Evolutionary conservation across 2,329 filamentous ascomycete species (phyloP), one percentile per base, ranked within the genome.

Genomic region (Colletotrichum paranaense): DNA sequence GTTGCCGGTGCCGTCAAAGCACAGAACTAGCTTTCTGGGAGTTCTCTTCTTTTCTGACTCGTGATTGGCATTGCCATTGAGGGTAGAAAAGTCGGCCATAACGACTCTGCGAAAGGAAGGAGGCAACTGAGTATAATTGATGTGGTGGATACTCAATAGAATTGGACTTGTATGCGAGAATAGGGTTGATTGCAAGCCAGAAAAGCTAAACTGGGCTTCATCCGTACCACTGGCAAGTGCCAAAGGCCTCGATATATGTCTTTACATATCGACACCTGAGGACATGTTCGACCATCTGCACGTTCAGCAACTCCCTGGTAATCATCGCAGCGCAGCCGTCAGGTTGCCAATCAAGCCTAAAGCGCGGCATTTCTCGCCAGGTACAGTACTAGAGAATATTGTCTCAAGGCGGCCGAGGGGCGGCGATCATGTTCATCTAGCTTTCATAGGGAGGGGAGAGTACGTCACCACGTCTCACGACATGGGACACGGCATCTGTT

Each of bases 1-100:
- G 73, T 86, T 87, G 4, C 86, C 86, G 1, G 86, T 88, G 38
- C 86, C 86, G 70, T 88, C 86, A 62, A 88, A 87, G 77, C 84
- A 88, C 16, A 88, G 79, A 5, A 87, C 78, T 19, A 88, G 81
- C 75, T 86, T 86, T 76, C 81, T 84, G 1, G 79, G 77, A 4
- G 2, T 46, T 16, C 22, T 9, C 5, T 24, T 11, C 3, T 22
- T 19, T 11, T n/a, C 56, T 2, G 32, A 11, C 14, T 8, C 4
- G 4, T 24, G 53, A 12, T 24, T 7, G 12, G 32, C 63, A 16
- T 58, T 67, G 53, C 32, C 46, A 32, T 58, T 11, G 9, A 35
- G n/a, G 9, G 53, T 1, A 32, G 53, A 38, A 55, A 67, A 49
- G 42, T 49, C 42, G 42, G 42, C 42, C 42, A 49, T 49, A 5